These are phyloP conservation scores for Echria macrotheca DNA, from an alignment of 495 filamentous ascomycete species.

Conservation along the genomic window DNA sequence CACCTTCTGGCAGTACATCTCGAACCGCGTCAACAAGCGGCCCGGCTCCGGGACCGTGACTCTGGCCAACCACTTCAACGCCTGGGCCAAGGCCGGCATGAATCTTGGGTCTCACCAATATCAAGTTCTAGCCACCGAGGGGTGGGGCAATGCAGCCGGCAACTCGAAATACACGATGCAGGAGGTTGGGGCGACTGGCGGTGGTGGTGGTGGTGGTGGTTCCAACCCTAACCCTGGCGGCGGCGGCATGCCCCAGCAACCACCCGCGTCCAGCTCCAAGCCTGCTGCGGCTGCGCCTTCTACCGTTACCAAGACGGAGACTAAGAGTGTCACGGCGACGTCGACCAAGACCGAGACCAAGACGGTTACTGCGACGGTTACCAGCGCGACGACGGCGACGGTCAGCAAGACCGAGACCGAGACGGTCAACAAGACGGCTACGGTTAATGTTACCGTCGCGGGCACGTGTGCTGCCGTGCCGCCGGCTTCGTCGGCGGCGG, in stretches of 20 bases:
- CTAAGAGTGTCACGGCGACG: neutral
- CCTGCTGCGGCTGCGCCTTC: neutral
- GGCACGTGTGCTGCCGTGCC: too few species aligned
- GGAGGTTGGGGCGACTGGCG: neutral
- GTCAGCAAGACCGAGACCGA: neutral
- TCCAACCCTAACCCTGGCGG: too few species aligned
- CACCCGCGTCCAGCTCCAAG: neutral
- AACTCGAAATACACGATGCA: constrained; percentile 23
- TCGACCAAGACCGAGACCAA: constrained; percentile 2
- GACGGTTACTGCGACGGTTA: neutral
- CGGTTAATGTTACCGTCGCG: too few species aligned
- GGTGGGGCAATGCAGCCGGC: constrained; percentile 34
- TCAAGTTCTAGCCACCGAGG: constrained; percentile 52
- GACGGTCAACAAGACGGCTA: neutral
- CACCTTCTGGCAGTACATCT: constrained; percentile 60
- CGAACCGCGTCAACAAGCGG: constrained; percentile 40
- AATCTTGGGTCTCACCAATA: constrained; percentile 46
- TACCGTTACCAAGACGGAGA: neutral
- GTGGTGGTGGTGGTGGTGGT: neutral
- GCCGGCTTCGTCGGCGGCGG: too few species aligned
- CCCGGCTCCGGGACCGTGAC: constrained; percentile 37
- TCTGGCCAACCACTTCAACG: constrained; percentile 53
- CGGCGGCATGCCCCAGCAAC: neutral
- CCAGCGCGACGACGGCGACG: neutral
- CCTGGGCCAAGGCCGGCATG: constrained; percentile 46